Base-by-base conservation (phyloP, 1,139 yeast species). In the Taphrina sp. region DNA sequence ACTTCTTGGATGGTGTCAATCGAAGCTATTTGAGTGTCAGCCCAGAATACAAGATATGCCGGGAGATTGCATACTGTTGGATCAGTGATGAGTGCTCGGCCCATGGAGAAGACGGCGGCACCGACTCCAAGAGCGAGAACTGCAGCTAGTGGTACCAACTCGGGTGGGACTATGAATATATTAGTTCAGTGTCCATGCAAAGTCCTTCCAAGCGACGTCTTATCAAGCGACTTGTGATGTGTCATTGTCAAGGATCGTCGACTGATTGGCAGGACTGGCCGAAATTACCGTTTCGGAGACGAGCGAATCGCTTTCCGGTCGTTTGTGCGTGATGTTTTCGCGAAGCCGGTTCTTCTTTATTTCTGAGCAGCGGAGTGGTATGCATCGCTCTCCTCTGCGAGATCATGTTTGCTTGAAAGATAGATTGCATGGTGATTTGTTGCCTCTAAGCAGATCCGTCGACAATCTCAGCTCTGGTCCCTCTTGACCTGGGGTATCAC, bases 121-220 rank as follows among this genome's bases (percentile, higher is more conserved):
- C 54, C 54, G 35, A 49, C 54, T 39, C 54, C 54, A 19, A 49
- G 54, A 10, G 54, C 54, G 24, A 49, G 54, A 12, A 49, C 54
- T n/a, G 43, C 54, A 20, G 54, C 54, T 38, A 49, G 46, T 10
- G 54, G 54, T 24, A 49, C 28, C 24, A 49, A 22, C 34, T 49
- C 54, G 5, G 54, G 46, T 10, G 54, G 54, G 14, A 49, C 54
- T 49, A 38, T 28, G 2, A 10, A 10, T 2, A 10, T 28, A n/a
- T 28, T 28, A n/a, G 33, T 10, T n/a, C 33, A n/a, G 33, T n/a
- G n/a, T 10, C n/a, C 33, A 28, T 28, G 33, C 33, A 1, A 10
- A 2, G 33, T n/a, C n/a, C n/a, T n/a, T n/a, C n/a, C n/a, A 10
- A 10, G n/a, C 1, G 33, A 28, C n/a, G n/a, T 10, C n/a, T 10